Base-by-base conservation (phyloP, 2,329 filamentous ascomycete species). In the Cladosporium sp. region DNA sequence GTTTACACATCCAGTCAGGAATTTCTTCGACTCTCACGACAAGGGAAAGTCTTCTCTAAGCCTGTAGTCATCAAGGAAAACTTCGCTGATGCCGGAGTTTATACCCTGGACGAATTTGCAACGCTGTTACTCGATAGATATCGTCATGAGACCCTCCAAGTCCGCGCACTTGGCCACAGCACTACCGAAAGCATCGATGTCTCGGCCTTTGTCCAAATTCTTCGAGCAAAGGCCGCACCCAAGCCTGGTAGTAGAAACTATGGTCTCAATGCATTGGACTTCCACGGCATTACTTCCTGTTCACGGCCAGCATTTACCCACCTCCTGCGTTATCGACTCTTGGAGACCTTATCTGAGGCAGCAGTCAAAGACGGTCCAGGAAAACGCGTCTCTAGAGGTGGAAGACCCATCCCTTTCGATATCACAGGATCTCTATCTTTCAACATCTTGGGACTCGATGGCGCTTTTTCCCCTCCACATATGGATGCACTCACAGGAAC, bases 11-110 rank as follows among this genome's bases (percentile, higher is more conserved):
- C 15, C 18, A 15, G 40, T 9, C 3, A 42, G 27, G 40, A 42
- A 27, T 42, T 42, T 8, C 7, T 30, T 15, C 25, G 18, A 42
- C 40, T 42, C 15, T 42, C 40, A 42, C 27, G 16, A 30, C 27
- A 43, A 2, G 38, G 36, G 20, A 32, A 38, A 27, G 19, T 40
- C n/a, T 49, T 55, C 32, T 27, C 25, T 5, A 49, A 42, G 22
- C 53, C 51, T 30, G 48, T 55, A 9, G 43, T 55, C 6, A 45
- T 55, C 25, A 53, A 53, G 30, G 53, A 53, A 33, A n/a, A 39
- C 3, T 55, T 51, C 43, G 27, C 30, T 15, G 51, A 55, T 30
- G 22, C 43, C n/a, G 43, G 43, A 3, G 29, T 51, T 20, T 35
- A 51, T 19, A 51, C 38, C 15, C 8, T 55, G 35, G 33, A 53